A percentile compares a stretch with the other conserved stretches of the same genome.
Conservation (phyloP, 495 filamentous ascomycete species). For the Penicillium bialowiezense region DNA sequence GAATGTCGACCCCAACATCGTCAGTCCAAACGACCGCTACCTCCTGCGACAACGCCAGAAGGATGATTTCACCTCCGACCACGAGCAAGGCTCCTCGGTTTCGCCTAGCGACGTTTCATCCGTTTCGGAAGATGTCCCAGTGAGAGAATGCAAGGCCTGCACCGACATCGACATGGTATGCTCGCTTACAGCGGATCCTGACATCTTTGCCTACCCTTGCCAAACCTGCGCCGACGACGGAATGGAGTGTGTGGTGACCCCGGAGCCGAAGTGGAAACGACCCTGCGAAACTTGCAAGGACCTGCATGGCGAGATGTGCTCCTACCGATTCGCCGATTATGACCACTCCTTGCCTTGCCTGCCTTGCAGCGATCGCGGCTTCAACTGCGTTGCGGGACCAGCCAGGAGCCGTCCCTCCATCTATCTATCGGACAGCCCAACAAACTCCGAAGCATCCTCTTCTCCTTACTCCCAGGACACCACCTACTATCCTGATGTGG, state of each 20-base stretch:
- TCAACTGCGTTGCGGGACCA: slow-evolving; percentile 5
- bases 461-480: no score
- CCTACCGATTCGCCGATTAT: slow-evolving; percentile 1
- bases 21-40: no score
- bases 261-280: slow-evolving; percentile 2
- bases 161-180: not conserved
- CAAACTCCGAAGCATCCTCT: not conserved
- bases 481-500: no score
- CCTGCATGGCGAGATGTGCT: not conserved
- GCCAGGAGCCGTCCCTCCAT: not conserved
- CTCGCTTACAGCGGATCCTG: not conserved
- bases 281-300: not conserved
- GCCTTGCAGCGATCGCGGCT: not conserved
- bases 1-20: no score
- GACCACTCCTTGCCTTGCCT: slow-evolving; percentile 2
- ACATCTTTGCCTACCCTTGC: slow-evolving; percentile 2
- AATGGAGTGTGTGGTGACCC: not conserved
- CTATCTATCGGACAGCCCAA: not conserved
- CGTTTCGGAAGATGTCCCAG: no score
- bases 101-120: no score
- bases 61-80: no score
- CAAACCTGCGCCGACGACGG: not conserved
- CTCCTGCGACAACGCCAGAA: no score
- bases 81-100: no score
- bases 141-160: not conserved